Base-by-base conservation (phyloP, 768 basidiomycete species). In the Brasilioporus rufonigricans region DNA sequence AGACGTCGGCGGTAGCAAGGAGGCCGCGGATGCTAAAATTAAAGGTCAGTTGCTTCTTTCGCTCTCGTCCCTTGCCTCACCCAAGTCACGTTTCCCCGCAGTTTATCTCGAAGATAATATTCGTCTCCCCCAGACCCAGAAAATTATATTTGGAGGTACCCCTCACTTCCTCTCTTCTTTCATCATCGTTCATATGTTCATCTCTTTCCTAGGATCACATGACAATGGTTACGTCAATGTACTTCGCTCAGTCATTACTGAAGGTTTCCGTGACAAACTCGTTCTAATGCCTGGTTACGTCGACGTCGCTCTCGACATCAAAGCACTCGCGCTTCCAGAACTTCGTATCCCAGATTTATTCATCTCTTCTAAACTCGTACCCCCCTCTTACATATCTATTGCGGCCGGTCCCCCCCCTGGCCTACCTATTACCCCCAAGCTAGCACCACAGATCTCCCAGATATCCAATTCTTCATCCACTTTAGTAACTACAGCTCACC, bases 1-100 rank as follows among this genome's bases (percentile, higher is more conserved):
- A 31, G 87, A 89, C 68, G 86, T 86, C 48, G 87, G 87, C 45
- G 74, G 72, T 56, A 82, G 77, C 47, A 89, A 89, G 71, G 87
- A 89, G 74, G 85, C 83, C 4, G 87, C 85, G 27, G 87, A 89
- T 67, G 78, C 83, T 41, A 89, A 89, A 71, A 80, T 89, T 65
- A 87, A 86, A 77, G 84, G 88, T 86, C 59, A 11, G 35, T 49
- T 49, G n/a, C 33, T 26, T 46, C 40, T 36, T 43, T 49, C 14
- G 0, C 27, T 49, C 26, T 14, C 29, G 7, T 32, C 23, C 39
- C 10, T 44, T 38, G 44, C 40, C 62, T 66, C 51, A 63, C 53
- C 19, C 19, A 14, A 14, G 40, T 10, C 39, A 32, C 48, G 27
- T 48, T 56, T 26, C 40, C 18, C 40, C 56, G 11, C 44, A 80